Base-by-base conservation (phyloP, 352 stramenopile species). In the Phytophthora sp. region DNA sequence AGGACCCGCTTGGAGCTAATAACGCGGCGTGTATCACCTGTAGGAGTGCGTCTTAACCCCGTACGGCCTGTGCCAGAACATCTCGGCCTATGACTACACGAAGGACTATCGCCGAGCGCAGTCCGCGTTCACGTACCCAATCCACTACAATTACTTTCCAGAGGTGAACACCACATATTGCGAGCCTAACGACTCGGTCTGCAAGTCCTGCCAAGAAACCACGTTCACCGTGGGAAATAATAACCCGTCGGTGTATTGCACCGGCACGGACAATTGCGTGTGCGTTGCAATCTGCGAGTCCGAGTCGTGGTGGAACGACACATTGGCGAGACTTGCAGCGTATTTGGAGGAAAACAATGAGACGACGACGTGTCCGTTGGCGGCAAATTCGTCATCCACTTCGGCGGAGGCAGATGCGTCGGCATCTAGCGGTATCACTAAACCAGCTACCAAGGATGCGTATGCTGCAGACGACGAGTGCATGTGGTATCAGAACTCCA, bases 401-500 rank as follows among this genome's bases (percentile, higher is more conserved):
- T 72, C 48, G 31, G 52, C 56, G 20, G 41, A 30, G 7, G 50
- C 37, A 4, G 51, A 49, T 26, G 50, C 37, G 26, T 56, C 39
- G 26, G 41, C 49, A 42, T 60, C 48, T 35, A 58, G 49, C 45
- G 66, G 54, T 34, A 27, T 66, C 11, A 61, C 48, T 9, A 43
- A 28, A 37, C 32, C 52, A 43, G 27, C 18, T 17, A 66, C 23
- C 18, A 89, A 83, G 62, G 62, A 68, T 49, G 44, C 66, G 31
- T 75, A 79, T 49, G 59, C 77, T 5, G 50, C 54, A 17, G 69
- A 76, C 5, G 60, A 87, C 44, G 62, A 66, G 39, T 89, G 80
- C 56, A 79, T 74, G 65, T 89, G 80, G 80, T 84, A 84, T 51
- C 74, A 84, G 62, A 90, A 81, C 44, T 79, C 82, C 50, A 86